Base-by-base conservation (phyloP, 1,139 yeast genomes). In the Hyphopichia wangnamkhiaoensis region DNA sequence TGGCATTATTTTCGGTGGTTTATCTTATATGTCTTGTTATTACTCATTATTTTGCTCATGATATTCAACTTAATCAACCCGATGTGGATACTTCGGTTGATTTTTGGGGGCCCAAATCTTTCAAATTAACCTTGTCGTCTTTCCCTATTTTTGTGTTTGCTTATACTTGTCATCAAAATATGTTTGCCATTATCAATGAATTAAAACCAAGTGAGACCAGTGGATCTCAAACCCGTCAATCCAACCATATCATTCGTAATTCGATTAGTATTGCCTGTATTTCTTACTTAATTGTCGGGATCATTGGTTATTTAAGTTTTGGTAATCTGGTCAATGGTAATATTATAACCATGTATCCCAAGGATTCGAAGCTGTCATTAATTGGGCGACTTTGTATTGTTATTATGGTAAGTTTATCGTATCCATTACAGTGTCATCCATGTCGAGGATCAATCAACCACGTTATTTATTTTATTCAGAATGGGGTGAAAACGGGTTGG, bases 111-210 rank as follows among this genome's bases (percentile, higher is more conserved):
- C 77, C 77, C 0, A 50, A 64, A 17, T 66, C 74, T 13, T 43
- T 63, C 47, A 59, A 57, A 38, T 53, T 59, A 17, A 71, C 77
- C 5, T 54, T 72, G 39, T 49, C 64, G 21, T 67, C 95, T 4
- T 80, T 93, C 53, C 95, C 96, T n/a, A 85, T 93, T 48, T 80
- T 93, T 42, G 86, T 93, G 14, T 89, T 94, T 67, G 98, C 98
- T 3, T 94, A 81, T 61, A 91, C 98, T 0, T 95, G 98, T 46
- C 95, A 93, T 49, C 97, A 93, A 67, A 93, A 84, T 57, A 85
- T 93, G 82, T 91, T 87, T 61, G 84, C 96, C 8, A 86, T 91
- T 39, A 79, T 90, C 53, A 88, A 90, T 56, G 99, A 93, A 63
- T 53, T 64, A 39, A 46, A 53, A 40, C 63, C 61, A 15, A 48